phyloP scores from a whole-genome alignment of 352 stramenopile species.

The Poterioochromonas sp. region DNA sequence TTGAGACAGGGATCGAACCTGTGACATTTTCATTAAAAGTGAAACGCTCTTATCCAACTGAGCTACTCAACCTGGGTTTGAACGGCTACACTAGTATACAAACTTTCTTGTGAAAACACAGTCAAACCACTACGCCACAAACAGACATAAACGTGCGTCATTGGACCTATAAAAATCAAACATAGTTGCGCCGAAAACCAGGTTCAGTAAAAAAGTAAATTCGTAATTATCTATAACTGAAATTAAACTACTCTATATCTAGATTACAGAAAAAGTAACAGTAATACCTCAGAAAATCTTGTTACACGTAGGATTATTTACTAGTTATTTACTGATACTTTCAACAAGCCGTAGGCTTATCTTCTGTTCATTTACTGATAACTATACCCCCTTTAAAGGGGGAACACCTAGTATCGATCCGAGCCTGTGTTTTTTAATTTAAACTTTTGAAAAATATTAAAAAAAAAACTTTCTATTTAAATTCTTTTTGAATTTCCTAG shows the following conservation, averaged over 20 bases:
- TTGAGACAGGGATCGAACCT: conserved; percentile 29
- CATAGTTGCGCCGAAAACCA: conserved; percentile 29
- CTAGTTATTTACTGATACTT: conserved; percentile 32
- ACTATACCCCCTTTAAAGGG: conserved; percentile 30
- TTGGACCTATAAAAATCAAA: conserved; percentile 32
- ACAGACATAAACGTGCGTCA: conserved; percentile 30
- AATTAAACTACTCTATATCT: conserved; percentile 32
- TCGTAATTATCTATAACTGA: conserved; percentile 32
- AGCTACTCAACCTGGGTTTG: conserved; percentile 29
- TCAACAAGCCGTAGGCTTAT: conserved; percentile 36
- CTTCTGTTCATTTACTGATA: conserved; percentile 37
- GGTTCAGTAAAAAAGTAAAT: conserved; percentile 32
- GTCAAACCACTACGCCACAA: conserved; percentile 29
- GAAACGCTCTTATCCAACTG: conserved; percentile 30
- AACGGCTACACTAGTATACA: conserved; percentile 30
- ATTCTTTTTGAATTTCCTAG: conserved; percentile 32
- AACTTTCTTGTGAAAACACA: conserved; percentile 31
- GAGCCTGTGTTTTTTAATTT: conserved; percentile 40
- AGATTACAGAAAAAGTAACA: conserved; percentile 32
- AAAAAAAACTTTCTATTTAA: conserved; percentile 37
- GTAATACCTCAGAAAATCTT: conserved; percentile 31
- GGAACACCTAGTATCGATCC: conserved; percentile 29
- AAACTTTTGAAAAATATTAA: conserved; percentile 36
- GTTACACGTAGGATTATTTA: conserved; percentile 31
- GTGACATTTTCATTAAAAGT: conserved; percentile 32